Percentiles rank a stretch among this genome's conserved stretches.
Evolutionary conservation across 164 flowering plant genomes (phyloP).

Genomic region (Aristolochia californica): DNA sequence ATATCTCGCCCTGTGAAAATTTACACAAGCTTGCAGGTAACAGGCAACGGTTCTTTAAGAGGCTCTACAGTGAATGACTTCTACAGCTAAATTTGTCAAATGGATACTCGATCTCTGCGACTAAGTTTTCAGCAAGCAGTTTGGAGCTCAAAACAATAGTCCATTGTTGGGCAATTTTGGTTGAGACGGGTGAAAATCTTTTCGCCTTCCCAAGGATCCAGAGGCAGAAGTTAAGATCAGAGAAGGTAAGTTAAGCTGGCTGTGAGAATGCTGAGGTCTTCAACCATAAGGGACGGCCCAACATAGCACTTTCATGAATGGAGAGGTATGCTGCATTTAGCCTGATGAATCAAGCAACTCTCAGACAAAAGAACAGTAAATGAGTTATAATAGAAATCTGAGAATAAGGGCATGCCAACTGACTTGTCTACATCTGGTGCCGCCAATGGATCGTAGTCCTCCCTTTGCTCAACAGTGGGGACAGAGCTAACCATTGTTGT

Average conservation of each 20-base stretch:
- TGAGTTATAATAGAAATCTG: neutral
- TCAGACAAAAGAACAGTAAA: neutral
- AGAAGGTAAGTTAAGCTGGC: constrained; percentile 15
- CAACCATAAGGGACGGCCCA: constrained; percentile 74
- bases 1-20: no score
- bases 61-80: no score
- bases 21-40: no score
- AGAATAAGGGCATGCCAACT: constrained; percentile 1
- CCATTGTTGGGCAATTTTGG: no score
- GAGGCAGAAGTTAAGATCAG: no score
- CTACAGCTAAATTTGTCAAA: no score
- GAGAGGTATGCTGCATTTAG: constrained; percentile 71
- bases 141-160: no score
- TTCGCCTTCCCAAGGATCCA: no score
- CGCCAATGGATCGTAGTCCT: constrained; percentile 88
- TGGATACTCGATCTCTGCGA: no score
- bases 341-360: constrained; percentile 27
- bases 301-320: constrained; percentile 67
- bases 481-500: constrained; percentile 33
- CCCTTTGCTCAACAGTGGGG: constrained; percentile 51
- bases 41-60: no score
- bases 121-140: no score
- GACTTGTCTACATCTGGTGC: constrained; percentile 90
- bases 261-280: constrained; percentile 46
- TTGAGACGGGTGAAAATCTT: no score